Conservation (phyloP, 805 yeast genomes). For the Sporopachydermia lactativora region DNA sequence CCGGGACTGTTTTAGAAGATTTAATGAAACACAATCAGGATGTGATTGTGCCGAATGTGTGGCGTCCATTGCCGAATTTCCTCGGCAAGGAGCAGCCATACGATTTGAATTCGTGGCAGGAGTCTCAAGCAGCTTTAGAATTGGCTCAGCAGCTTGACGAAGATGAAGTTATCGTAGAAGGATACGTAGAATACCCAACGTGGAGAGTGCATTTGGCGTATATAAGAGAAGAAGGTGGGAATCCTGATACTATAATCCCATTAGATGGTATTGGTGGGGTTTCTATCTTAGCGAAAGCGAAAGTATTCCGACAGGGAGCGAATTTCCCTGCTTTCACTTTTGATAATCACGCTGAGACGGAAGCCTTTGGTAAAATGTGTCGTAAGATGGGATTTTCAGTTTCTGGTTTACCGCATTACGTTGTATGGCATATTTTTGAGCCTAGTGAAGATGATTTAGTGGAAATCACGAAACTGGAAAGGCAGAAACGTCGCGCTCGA, state of each 20-base stretch:
- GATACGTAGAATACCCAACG: constrained; percentile 77
- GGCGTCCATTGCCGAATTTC: constrained; percentile 85
- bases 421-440: constrained; percentile 82
- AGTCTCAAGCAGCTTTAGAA: constrained; percentile 68
- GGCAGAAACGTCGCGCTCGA: constrained; percentile 39
- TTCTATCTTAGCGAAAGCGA: constrained; percentile 62
- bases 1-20: constrained; percentile 76
- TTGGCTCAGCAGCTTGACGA: constrained; percentile 52
- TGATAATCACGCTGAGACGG: constrained; percentile 78
- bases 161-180: constrained; percentile 81
- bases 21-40: constrained; percentile 85
- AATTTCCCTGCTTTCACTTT: constrained; percentile 78
- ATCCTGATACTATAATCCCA: constrained; percentile 23
- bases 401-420: constrained; percentile 83
- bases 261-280: constrained; percentile 85
- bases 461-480: constrained; percentile 54
- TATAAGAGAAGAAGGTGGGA: constrained; percentile 45
- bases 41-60: constrained; percentile 86
- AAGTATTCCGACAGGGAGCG: constrained; percentile 63
- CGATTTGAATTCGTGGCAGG: constrained; percentile 78
- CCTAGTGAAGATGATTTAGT: constrained; percentile 76
- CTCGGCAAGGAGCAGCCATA: constrained; percentile 75
- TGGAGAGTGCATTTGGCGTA: constrained; percentile 77
- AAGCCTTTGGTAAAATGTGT: constrained; percentile 76
- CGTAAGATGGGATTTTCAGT: constrained; percentile 66